Conservation (phyloP, 2,329 filamentous ascomycete genomes). For the Claviceps quebecensis region DNA sequence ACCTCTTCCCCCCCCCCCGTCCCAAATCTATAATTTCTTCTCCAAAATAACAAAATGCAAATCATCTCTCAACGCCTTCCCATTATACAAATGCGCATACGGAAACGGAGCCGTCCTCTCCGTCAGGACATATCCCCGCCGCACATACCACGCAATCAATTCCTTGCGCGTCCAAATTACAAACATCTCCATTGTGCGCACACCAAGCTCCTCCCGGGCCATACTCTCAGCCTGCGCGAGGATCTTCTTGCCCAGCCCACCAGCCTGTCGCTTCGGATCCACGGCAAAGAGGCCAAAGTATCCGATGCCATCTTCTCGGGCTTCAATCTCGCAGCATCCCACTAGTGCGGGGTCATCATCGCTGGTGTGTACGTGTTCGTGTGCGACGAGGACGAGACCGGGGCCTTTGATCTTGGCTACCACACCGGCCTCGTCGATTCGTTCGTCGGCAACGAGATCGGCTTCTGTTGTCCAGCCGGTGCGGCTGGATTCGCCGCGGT, state of each 20-base stretch:
- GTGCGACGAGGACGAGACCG: slow-evolving; percentile 24
- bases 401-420: slow-evolving; percentile 26
- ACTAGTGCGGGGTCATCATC: slow-evolving; percentile 13
- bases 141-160: slow-evolving; percentile 31
- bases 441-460: slow-evolving; percentile 27
- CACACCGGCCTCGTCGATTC: slow-evolving; percentile 25
- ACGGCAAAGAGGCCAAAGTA: slow-evolving; percentile 38
- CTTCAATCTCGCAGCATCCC: slow-evolving; percentile 30
- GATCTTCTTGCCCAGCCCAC: slow-evolving; percentile 28
- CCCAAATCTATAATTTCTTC: slow-evolving; percentile 20
- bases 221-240: slow-evolving; percentile 27
- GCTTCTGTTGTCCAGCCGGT: slow-evolving; percentile 34
- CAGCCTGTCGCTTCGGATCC: slow-evolving; percentile 25
- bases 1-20: not conserved
- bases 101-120: slow-evolving; percentile 29
- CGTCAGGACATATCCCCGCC: slow-evolving; percentile 27
- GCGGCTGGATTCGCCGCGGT: slow-evolving; percentile 26
- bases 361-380: not conserved
- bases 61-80: slow-evolving; percentile 25
- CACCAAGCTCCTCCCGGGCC: slow-evolving; percentile 19
- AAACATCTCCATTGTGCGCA: slow-evolving; percentile 25
- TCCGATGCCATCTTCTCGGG: slow-evolving; percentile 14
- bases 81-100: slow-evolving; percentile 22
- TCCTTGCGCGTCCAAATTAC: slow-evolving; percentile 30
- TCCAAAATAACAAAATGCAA: slow-evolving; percentile 27